Base-by-base conservation (phyloP, 345 rosid genomes). In the Pistacia vera region DNA sequence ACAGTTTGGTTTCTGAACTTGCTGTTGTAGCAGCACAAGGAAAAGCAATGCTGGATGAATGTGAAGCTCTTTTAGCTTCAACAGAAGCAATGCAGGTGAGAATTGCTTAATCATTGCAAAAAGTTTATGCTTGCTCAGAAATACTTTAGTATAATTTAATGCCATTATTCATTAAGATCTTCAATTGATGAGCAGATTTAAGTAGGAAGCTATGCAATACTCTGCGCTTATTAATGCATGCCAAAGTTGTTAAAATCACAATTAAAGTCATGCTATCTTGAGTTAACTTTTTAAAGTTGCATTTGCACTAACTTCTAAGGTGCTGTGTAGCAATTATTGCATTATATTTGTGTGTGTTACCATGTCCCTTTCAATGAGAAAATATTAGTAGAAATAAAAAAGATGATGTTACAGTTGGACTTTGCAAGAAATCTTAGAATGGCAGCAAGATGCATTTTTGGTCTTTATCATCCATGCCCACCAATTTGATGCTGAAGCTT, bases 41-140 rank as follows among this genome's bases (percentile, higher is more conserved):
- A 84, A 88, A 81, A 36, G 75, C 83, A 66, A 77, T 88, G 89
- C 88, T 95, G 74, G 89, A 77, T n/a, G 86, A 88, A 65, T 93
- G 92, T 75, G 92, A 93, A 87, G 69, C 85, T 75, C 82, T 95
- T 12, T 81, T 95, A 85, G 86, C 86, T 82, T 86, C 96, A 64
- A 83, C 89, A 0, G 85, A 91, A 55, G 88, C 86, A 49, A 79
- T 85, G 90, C 93, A 93, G 97, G 98, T 93, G 83, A 84, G 85
- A 44, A 44, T 11, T 36, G 30, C 28, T 10, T 12, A 3, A 14
- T 2, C 0, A 3, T 49, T 38, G 1, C 22, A 55, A 18, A 56
- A 56, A 46, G 55, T 16, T 72, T 41, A 18, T 33, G 18, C 9
- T 12, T 20, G 30, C 30, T 1, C 5, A 41, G 28, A 66, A 44